phyloP scores from a whole-genome alignment of 169 alveolate genomes.

The Amoebophrya sp. region DNA sequence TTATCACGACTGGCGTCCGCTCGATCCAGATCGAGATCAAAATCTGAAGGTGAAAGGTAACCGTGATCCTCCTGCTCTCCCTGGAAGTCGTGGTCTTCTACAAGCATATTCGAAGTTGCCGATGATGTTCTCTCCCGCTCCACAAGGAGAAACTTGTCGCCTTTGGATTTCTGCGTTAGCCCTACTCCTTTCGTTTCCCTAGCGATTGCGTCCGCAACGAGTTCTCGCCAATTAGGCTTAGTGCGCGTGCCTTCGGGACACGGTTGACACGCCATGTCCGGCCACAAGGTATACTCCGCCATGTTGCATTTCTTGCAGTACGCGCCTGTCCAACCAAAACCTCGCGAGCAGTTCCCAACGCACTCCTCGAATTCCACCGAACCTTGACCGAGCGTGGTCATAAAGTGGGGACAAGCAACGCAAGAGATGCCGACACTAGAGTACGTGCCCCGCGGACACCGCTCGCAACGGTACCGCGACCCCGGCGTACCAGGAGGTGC shows the following conservation, averaged over 20 bases:
- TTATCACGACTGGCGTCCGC: no score
- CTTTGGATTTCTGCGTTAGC: no score
- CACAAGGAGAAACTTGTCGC: no score
- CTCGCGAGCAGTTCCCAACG: background rate
- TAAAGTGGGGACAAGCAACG: background rate
- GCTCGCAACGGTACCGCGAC: background rate
- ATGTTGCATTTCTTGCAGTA: background rate
- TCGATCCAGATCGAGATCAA: no score
- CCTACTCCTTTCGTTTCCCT: no score
- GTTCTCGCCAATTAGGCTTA: background rate
- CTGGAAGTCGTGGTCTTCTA: no score
- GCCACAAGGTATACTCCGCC: background rate
- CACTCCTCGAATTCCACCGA: background rate
- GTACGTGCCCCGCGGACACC: background rate
- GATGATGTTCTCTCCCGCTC: no score
- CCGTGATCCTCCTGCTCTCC: no score
- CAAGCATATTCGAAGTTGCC: no score
- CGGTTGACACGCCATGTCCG: background rate
- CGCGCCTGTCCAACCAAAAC: constrained; percentile 10
- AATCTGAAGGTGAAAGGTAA: no score
- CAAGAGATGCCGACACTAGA: background rate
- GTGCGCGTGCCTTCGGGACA: background rate
- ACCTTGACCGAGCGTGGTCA: background rate
- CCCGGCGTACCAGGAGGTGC: background rate
- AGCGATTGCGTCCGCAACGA: background rate